Evolutionary conservation across 2,329 filamentous ascomycete genomes (phyloP), one percentile per base, ranked within the genome.

Genomic region (Samsoniella hepiali): DNA sequence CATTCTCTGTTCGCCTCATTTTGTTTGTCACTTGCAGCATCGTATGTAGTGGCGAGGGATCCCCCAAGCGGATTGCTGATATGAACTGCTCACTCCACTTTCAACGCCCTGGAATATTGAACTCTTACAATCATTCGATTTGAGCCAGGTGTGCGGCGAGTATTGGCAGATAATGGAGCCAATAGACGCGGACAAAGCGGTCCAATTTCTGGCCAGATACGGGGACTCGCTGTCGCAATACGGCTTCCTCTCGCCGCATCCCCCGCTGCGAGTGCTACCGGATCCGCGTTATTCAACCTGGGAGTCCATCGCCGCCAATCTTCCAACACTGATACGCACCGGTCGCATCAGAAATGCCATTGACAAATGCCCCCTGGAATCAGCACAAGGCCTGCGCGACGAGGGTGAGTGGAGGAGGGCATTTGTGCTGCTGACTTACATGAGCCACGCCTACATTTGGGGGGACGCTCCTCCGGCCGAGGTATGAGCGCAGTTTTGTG

Each of bases 381-480:
- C 47, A 22, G 29, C 47, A 6, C n/a, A 27, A 29, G 27, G 22
- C 5, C 47, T 50, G 8, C 6, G 17, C 17, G 32, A 5, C 1
- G 87, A 91, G 68, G 76, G 83, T 1, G 90, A 96, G 78, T 95
- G 91, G 91, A 82, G 89, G 67, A 82, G 93, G 68, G 92, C 92
- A 63, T 96, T 96, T 74, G 83, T 88, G 2, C 81, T 96, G 5
- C 79, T 97, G 45, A 86, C 84, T 0, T 95, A 96, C 70, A 83
- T 96, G 62, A 82, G 91, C 1, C 92, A 98, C 75, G 88, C 86
- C 11, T 96, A 97, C 75, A 87, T 97, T 29, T 98, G 94, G 94
- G 91, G 92, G 63, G 91, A 90, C 29, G 84, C 90, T 50, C 82
- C 79, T 61, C 89, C 93, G 1, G 81, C 83, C 64, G 90, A 95